A percentile compares a stretch with the other conserved stretches of the same genome.
phyloP scores from a whole-genome alignment of 2,329 filamentous ascomycete genomes.

The Rutstroemia sp. region DNA sequence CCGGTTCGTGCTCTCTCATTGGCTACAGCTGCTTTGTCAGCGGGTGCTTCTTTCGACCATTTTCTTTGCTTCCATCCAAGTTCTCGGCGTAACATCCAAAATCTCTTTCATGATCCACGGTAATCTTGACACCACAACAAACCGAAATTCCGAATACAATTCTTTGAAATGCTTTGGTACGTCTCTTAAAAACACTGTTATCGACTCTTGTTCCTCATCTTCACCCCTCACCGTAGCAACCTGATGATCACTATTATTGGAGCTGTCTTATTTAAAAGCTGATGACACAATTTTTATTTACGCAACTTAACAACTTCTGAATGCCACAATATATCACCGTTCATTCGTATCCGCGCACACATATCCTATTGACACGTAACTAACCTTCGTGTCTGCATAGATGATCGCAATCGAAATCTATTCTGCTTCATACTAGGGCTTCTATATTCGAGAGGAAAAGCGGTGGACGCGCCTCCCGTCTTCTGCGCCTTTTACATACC shows the following conservation, averaged over 20 bases:
- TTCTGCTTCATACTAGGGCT: not conserved
- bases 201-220: not conserved
- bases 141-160: too few species aligned
- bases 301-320: constrained; percentile 20
- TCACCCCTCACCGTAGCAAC: constrained; percentile 1
- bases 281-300: constrained; percentile 19
- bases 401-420: not conserved
- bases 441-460: not conserved
- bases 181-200: not conserved
- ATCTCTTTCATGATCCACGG: too few species aligned
- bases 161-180: constrained; percentile 4
- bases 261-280: constrained; percentile 20
- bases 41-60: too few species aligned
- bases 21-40: too few species aligned
- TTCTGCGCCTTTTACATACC: not conserved
- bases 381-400: constrained; percentile 4
- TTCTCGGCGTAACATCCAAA: too few species aligned
- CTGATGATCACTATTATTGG: constrained; percentile 22
- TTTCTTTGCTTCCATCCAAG: too few species aligned
- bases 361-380: constrained; percentile 1
- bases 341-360: not conserved
- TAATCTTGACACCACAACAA: too few species aligned
- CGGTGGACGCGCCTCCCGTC: not conserved
- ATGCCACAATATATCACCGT: constrained; percentile 2
- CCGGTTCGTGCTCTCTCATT: too few species aligned